Conservation (phyloP, 1,139 yeast species). For the Schizosaccharomyces versatilis region DNA sequence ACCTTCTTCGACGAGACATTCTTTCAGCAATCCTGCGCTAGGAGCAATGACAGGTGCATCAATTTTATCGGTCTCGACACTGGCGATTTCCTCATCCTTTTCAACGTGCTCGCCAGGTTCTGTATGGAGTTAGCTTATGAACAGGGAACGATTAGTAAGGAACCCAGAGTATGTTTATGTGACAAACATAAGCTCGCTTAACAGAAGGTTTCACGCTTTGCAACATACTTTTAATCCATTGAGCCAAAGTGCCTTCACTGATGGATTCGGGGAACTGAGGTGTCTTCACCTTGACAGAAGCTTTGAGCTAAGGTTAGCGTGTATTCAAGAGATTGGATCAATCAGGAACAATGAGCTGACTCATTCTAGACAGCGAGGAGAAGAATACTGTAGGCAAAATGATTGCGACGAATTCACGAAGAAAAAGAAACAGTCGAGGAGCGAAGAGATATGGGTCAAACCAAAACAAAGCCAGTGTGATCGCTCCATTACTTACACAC, state of each 20-base stretch:
- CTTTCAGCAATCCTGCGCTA: slow-evolving; percentile 70
- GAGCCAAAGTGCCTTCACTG: slow-evolving; percentile 84
- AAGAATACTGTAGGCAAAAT: no score
- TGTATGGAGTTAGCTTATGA: slow-evolving; percentile 18
- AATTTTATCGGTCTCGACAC: slow-evolving; percentile 93
- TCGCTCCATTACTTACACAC: no score
- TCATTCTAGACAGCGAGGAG: no score
- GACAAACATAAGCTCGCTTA: no score
- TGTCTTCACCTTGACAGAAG: slow-evolving; percentile 35
- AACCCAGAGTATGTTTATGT: not conserved
- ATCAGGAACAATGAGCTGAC: no score
- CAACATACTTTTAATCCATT: slow-evolving; percentile 29
- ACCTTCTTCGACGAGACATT: slow-evolving; percentile 61
- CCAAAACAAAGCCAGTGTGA: no score
- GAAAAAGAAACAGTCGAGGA: no score
- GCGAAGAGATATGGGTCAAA: no score
- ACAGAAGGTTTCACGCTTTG: no score
- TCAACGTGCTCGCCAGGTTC: slow-evolving; percentile 75
- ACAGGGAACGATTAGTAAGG: not conserved
- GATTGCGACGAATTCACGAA: no score
- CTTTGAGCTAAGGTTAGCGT: not conserved
- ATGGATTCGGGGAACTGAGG: slow-evolving; percentile 98
- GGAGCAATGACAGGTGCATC: slow-evolving; percentile 96
- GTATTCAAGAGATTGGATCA: no score
- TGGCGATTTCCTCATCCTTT: slow-evolving; percentile 79